A percentile compares a stretch with the other conserved stretches of the same genome.
Conservation (phyloP, 148 eudicot genomes). For the Rhododendron vialii region DNA sequence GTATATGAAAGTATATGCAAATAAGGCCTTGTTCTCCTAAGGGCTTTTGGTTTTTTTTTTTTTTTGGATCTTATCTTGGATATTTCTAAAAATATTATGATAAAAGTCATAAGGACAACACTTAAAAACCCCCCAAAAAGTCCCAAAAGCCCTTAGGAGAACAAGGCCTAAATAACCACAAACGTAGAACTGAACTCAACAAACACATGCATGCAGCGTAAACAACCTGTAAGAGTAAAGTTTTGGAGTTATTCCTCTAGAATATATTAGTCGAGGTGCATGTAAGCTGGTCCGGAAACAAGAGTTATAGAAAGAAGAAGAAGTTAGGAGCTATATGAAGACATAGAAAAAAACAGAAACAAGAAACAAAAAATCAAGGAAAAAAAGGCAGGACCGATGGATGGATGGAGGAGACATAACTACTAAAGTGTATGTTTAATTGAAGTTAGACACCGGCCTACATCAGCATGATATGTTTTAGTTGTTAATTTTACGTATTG, state of each 20-base stretch:
- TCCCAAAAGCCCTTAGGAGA: too few relatives aligned
- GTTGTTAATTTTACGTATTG: slow-evolving; percentile 6
- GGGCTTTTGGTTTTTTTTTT: too few relatives aligned
- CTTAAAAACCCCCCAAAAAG: too few relatives aligned
- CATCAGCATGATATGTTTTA: slow-evolving; percentile 22
- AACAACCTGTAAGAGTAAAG: not conserved
- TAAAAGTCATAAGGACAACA: too few relatives aligned
- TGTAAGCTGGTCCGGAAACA: too few relatives aligned
- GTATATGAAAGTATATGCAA: too few relatives aligned
- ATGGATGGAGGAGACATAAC: not conserved
- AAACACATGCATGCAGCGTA: not conserved
- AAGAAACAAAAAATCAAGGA: not conserved
- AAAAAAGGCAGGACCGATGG: not conserved
- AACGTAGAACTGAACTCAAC: not conserved
- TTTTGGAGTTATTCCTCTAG: too few relatives aligned
- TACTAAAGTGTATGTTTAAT: slow-evolving; percentile 8
- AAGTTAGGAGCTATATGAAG: not conserved
- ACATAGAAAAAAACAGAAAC: not conserved
- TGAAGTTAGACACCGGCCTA: slow-evolving; percentile 44
- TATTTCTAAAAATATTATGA: too few relatives aligned
- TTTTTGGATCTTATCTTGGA: too few relatives aligned
- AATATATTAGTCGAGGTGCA: not conserved
- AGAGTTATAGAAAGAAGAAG: too few relatives aligned
- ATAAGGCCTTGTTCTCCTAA: too few relatives aligned
- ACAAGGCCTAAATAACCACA: too few relatives aligned